phyloP scores from a whole-genome alignment of 75 land plant species.

The Isoetes taiwanensis region DNA sequence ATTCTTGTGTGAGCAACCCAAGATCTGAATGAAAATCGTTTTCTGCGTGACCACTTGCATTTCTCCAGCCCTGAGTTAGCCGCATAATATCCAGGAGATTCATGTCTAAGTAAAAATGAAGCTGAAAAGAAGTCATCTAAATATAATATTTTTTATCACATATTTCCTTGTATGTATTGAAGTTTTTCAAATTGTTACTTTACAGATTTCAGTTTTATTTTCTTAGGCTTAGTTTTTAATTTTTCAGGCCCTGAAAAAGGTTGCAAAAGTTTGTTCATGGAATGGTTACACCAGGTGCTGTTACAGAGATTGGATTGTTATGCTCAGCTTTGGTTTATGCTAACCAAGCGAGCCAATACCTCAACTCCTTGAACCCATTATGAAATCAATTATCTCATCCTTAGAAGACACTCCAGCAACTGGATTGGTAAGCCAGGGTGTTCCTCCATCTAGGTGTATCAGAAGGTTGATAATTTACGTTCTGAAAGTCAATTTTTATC shows the following conservation, averaged over 20 bases:
- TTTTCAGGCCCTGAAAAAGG: conserved; percentile 64
- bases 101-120: too few relatives aligned
- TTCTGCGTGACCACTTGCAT: too few relatives aligned
- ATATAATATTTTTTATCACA: too few relatives aligned
- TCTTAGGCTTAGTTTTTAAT: too few relatives aligned
- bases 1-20: too few relatives aligned
- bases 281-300: conserved; percentile 83
- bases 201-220: too few relatives aligned
- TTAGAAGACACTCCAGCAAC: conserved; percentile 48
- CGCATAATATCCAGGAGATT: too few relatives aligned
- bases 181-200: too few relatives aligned
- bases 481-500: background rate
- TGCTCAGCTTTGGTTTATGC: conserved; percentile 79
- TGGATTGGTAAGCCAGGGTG: conserved; percentile 47
- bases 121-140: too few relatives aligned
- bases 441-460: conserved; percentile 10
- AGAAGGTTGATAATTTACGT: conserved; percentile 29
- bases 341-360: conserved; percentile 62
- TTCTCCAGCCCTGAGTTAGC: too few relatives aligned
- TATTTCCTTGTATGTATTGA: too few relatives aligned
- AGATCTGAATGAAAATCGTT: too few relatives aligned
- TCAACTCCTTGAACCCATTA: conserved; percentile 62
- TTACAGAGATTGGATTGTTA: conserved; percentile 81
- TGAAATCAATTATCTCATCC: conserved; percentile 46
- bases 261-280: conserved; percentile 68